Conservation (phyloP, 1,139 yeast species). For the Starmera stellimalicola region DNA sequence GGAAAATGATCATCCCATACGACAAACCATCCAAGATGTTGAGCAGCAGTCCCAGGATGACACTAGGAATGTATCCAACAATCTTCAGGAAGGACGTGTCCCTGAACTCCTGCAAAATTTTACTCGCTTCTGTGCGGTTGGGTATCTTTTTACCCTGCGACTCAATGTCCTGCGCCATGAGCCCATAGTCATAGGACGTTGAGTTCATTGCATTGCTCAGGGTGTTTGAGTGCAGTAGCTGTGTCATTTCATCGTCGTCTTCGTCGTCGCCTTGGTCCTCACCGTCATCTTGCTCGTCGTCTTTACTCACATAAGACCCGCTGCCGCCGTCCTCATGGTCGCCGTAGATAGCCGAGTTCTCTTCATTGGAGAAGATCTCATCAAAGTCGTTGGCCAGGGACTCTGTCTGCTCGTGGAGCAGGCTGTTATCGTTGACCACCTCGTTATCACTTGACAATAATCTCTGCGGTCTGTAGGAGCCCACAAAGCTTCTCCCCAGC, state of each 20-base stretch:
- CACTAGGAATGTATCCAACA: constrained; percentile 36
- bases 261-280: too few relatives aligned
- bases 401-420: constrained; percentile 1
- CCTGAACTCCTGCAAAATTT: constrained; percentile 3
- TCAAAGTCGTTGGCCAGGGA: neutral
- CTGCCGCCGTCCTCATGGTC: too few relatives aligned
- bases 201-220: too few relatives aligned
- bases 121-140: constrained; percentile 1
- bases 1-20: constrained; percentile 96
- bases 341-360: neutral
- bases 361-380: neutral
- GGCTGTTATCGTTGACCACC: neutral
- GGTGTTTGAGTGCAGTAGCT: neutral
- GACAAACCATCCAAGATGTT: constrained; percentile 90
- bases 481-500: constrained; percentile 1
- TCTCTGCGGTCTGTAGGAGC: neutral
- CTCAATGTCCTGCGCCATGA: neutral
- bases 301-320: neutral
- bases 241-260: neutral
- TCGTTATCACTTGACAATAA: neutral
- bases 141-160: neutral
- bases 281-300: neutral
- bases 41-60: constrained; percentile 70
- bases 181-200: neutral
- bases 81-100: constrained; percentile 7